Conservation (phyloP, 768 basidiomycete species). For the Mycena vulgaris region DNA sequence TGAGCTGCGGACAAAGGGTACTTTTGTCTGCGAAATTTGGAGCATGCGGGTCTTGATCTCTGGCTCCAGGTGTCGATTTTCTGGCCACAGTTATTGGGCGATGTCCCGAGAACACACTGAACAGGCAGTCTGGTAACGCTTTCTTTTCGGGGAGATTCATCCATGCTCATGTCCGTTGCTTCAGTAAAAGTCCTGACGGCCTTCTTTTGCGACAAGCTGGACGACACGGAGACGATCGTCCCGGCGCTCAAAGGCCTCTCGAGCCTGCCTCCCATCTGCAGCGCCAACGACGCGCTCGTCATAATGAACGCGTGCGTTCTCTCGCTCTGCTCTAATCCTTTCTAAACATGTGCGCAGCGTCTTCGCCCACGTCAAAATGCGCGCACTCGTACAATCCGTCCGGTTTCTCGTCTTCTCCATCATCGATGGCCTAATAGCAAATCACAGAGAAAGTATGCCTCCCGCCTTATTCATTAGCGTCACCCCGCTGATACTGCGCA, state of each 20-base stretch:
- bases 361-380: slow-evolving; percentile 86
- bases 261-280: slow-evolving; percentile 75
- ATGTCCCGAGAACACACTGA: slow-evolving; percentile 76
- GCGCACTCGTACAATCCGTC: slow-evolving; percentile 83
- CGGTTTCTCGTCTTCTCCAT: slow-evolving; percentile 87
- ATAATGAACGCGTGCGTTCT: slow-evolving; percentile 71
- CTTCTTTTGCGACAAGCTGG: slow-evolving; percentile 91
- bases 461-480: not conserved
- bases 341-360: slow-evolving; percentile 62
- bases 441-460: slow-evolving; percentile 74
- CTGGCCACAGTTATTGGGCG: slow-evolving; percentile 79
- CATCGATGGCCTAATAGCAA: slow-evolving; percentile 82
- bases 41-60: slow-evolving; percentile 26
- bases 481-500: slow-evolving; percentile 20
- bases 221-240: slow-evolving; percentile 87
- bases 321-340: not conserved
- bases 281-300: slow-evolving; percentile 73
- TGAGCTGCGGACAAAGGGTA: slow-evolving; percentile 84
- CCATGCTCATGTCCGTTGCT: slow-evolving; percentile 26
- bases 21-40: slow-evolving; percentile 24
- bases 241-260: slow-evolving; percentile 86
- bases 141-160: not conserved
- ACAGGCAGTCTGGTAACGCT: slow-evolving; percentile 83
- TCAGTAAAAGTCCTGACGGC: slow-evolving; percentile 85
- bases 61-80: slow-evolving; percentile 81